Evolutionary conservation across 345 rosid genomes (phyloP).

Genomic region (Boechera divaricarpa): DNA sequence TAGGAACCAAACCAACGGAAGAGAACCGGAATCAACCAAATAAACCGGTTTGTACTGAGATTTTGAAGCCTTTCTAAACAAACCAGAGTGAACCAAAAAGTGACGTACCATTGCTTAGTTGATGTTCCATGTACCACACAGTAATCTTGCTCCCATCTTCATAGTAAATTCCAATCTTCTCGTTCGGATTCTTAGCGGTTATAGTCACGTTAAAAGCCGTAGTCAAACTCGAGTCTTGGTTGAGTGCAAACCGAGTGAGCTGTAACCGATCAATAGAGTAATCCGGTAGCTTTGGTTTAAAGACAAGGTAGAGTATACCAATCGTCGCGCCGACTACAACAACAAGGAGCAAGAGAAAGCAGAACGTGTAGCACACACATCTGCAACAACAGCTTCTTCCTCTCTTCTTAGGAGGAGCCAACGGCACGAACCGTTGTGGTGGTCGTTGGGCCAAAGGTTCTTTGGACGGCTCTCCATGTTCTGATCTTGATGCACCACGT

Average conservation of each 20-base stretch:
- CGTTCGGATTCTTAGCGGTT: slow-evolving; percentile 75
- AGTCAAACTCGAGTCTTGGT: slow-evolving; percentile 54
- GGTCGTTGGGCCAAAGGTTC: slow-evolving; percentile 23
- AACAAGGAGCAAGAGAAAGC: slow-evolving; percentile 55
- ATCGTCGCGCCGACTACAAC: slow-evolving; percentile 49
- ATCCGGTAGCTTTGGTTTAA: slow-evolving; percentile 78
- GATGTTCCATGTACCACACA: slow-evolving; percentile 56
- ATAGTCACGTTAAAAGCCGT: slow-evolving; percentile 68
- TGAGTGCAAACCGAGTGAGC: slow-evolving; percentile 56
- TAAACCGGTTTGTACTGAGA: not conserved
- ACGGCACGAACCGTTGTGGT: slow-evolving; percentile 52
- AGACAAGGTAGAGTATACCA: slow-evolving; percentile 70
- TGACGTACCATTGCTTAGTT: slow-evolving; percentile 59
- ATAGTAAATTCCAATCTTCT: slow-evolving; percentile 80
- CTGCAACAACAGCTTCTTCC: slow-evolving; percentile 64
- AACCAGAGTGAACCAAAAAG: slow-evolving; percentile 18
- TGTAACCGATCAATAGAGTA: slow-evolving; percentile 62
- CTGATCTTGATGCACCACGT: slow-evolving; percentile 51
- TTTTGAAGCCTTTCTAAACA: not conserved
- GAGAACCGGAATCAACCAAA: not conserved
- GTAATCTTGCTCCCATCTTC: slow-evolving; percentile 78
- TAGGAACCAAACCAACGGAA: not conserved
- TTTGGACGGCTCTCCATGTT: slow-evolving; percentile 49
- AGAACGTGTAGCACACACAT: slow-evolving; percentile 73
- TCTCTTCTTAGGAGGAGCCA: slow-evolving; percentile 48